A percentile compares a stretch with the other conserved stretches of the same genome.
These are phyloP conservation scores for Murraya paniculata DNA, from an alignment of 345 rosid species.

Conservation along the genomic window DNA sequence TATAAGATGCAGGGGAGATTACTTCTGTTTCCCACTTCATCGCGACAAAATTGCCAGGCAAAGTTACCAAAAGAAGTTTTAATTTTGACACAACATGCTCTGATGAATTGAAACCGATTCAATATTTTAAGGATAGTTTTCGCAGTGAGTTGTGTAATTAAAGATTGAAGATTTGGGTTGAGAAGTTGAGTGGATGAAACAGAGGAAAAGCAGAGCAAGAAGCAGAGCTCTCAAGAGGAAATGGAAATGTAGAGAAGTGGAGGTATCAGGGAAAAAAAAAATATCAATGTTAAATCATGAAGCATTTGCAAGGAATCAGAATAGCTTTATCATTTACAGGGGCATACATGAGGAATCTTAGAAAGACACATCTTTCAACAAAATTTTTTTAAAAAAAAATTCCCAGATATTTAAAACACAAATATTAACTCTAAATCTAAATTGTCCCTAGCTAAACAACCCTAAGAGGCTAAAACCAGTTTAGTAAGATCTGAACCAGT, in stretches of 20 bases:
- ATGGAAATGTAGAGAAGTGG: conserved; percentile 24
- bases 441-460: conserved; percentile 8
- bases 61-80: background rate
- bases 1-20: conserved; percentile 45
- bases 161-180: background rate
- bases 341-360: conserved; percentile 51
- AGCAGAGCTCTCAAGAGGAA: conserved; percentile 13
- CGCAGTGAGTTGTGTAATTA: background rate
- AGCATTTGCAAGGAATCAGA: conserved; percentile 59
- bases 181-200: conserved; percentile 1
- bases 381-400: conserved; percentile 8
- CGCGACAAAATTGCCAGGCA: conserved; percentile 5
- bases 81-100: background rate
- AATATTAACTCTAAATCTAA: background rate
- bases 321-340: conserved; percentile 31
- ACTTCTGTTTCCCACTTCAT: conserved; percentile 75
- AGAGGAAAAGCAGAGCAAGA: conserved; percentile 16
- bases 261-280: conserved; percentile 34
- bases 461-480: conserved; percentile 18
- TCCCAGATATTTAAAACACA: background rate
- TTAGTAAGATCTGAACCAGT: conserved; percentile 31
- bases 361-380: conserved; percentile 40
- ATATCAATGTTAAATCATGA: conserved; percentile 49
- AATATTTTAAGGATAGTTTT: background rate
- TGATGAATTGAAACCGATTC: background rate